Conservation (phyloP, 1,139 yeast genomes). For the Hemisphaericaspora lyxosophila region DNA sequence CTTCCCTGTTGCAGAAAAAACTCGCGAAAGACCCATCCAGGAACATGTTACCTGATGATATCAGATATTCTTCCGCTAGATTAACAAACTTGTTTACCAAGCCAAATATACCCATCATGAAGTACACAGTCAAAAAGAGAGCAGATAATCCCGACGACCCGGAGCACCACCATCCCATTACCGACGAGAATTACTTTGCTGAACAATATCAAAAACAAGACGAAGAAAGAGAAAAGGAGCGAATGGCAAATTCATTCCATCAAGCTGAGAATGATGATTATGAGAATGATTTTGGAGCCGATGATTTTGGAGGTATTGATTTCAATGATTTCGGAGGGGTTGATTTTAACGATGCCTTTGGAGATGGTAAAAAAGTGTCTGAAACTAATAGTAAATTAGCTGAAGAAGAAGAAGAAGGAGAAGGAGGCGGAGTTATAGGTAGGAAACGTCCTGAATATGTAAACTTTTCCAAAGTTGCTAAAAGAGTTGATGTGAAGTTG, state of each 20-base stretch:
- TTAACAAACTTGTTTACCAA: constrained; percentile 69
- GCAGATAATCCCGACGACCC: neutral
- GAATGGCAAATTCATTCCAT: constrained; percentile 43
- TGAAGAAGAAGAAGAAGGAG: constrained; percentile 20
- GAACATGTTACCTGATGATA: constrained; percentile 69
- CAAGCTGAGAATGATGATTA: constrained; percentile 48
- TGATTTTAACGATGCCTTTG: constrained; percentile 48
- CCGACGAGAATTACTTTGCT: constrained; percentile 79
- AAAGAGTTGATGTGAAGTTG: constrained; percentile 76
- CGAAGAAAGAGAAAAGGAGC: constrained; percentile 32
- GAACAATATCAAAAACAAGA: constrained; percentile 51
- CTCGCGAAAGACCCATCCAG: constrained; percentile 32
- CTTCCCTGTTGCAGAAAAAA: constrained; percentile 27
- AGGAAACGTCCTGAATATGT: constrained; percentile 61
- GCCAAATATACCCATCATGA: constrained; percentile 48
- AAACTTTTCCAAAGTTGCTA: constrained; percentile 77
- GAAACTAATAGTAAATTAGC: too few relatives aligned
- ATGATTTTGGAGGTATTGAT: constrained; percentile 47
- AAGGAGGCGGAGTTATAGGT: constrained; percentile 29
- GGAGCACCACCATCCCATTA: constrained; percentile 22
- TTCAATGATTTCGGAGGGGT: constrained; percentile 47
- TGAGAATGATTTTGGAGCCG: constrained; percentile 40
- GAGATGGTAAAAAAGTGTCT: constrained; percentile 19
- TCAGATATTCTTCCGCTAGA: constrained; percentile 67
- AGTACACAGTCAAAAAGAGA: constrained; percentile 25